Percentiles rank a stretch among this genome's conserved stretches.
Conservation (phyloP, 371 early-diverging fungal species). For the Actinomucor elegans region DNA sequence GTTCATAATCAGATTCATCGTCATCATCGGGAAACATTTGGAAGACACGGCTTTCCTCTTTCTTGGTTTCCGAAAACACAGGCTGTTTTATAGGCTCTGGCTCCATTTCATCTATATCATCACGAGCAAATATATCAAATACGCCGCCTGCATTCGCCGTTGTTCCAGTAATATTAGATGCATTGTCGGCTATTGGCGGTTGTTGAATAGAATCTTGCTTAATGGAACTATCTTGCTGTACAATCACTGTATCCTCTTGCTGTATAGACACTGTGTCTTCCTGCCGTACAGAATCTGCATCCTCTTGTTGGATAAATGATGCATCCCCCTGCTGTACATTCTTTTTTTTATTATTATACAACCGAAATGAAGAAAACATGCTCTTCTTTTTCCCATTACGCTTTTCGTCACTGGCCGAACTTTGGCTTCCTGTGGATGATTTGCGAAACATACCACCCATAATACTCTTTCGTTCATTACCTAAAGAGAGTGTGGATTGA, state of each 20-base stretch:
- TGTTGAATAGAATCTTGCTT: too few relatives aligned
- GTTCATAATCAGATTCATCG: neutral
- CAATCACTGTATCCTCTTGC: neutral
- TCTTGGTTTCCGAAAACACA: too few relatives aligned
- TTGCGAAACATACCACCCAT: conserved; percentile 16
- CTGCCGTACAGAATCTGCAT: neutral
- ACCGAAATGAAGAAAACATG: conserved; percentile 9
- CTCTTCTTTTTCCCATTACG: conserved; percentile 7
- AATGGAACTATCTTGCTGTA: neutral
- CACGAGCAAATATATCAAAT: conserved; percentile 9
- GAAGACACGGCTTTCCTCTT: too few relatives aligned
- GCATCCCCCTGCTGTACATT: neutral
- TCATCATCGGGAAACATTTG: too few relatives aligned
- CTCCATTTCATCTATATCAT: conserved; percentile 8
- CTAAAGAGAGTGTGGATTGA: neutral
- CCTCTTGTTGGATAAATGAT: too few relatives aligned
- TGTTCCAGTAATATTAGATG: neutral
- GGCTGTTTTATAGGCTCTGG: too few relatives aligned
- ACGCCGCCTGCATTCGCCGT: neutral
- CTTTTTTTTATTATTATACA: conserved; percentile 2
- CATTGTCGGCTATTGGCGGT: too few relatives aligned
- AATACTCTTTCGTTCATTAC: neutral
- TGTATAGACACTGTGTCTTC: too few relatives aligned
- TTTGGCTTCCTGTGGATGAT: neutral
- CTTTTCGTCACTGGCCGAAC: neutral